Percentiles rank a stretch among this genome's conserved stretches.
These are phyloP conservation scores for Corchorus capsularis DNA, from an alignment of 345 rosid species.

Conservation along the genomic window DNA sequence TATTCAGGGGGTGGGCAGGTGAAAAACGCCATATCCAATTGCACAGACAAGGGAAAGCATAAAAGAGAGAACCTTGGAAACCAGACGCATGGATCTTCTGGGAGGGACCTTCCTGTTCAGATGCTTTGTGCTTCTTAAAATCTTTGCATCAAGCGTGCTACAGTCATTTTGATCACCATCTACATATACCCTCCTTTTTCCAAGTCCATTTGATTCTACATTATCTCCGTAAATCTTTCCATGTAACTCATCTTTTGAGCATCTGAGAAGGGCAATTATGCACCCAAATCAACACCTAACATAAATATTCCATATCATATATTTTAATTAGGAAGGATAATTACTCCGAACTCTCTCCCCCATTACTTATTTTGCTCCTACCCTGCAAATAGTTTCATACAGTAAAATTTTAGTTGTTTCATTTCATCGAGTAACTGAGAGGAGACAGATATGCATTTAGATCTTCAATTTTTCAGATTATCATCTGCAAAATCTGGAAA, in stretches of 20 bases:
- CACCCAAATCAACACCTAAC: conserved; percentile 15
- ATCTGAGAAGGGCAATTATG: conserved; percentile 38
- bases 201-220: conserved; percentile 29
- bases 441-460: conserved; percentile 1
- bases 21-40: conserved; percentile 10
- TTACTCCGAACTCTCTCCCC: conserved; percentile 59
- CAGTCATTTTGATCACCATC: conserved; percentile 25
- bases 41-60: conserved; percentile 5
- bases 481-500: not conserved
- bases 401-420: conserved; percentile 19
- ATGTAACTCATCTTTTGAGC: conserved; percentile 36
- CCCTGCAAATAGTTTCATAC: conserved; percentile 51
- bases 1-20: not conserved
- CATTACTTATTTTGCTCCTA: conserved; percentile 53
- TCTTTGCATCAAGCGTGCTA: conserved; percentile 29
- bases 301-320: not conserved
- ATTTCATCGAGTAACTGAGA: conserved; percentile 13
- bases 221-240: conserved; percentile 32
- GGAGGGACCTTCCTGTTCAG: conserved; percentile 39
- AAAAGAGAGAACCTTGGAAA: conserved; percentile 49
- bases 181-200: conserved; percentile 34
- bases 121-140: conserved; percentile 39
- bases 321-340: conserved; percentile 26
- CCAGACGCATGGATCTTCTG: conserved; percentile 64
- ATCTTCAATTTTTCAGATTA: not conserved